These are phyloP conservation scores for Pezicula neosporulosa DNA, from an alignment of 2,329 filamentous ascomycete species.

Conservation along the genomic window DNA sequence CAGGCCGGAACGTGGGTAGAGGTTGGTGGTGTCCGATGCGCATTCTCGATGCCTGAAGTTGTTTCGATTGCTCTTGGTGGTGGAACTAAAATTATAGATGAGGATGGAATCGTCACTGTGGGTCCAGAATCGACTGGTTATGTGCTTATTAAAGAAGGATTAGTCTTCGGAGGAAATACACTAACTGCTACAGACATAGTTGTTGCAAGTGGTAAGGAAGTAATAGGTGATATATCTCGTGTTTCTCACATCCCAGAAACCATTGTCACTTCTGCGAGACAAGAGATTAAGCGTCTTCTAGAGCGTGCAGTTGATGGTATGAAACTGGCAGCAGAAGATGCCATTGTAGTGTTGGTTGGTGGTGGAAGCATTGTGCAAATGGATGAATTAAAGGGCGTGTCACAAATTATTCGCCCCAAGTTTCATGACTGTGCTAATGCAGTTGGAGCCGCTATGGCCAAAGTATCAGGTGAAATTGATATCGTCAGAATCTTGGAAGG, in stretches of 20 bases:
- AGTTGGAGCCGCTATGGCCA: constrained; percentile 54
- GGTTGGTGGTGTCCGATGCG: constrained; percentile 51
- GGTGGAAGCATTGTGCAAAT: constrained; percentile 49
- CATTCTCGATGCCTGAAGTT: constrained; percentile 51
- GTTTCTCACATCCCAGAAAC: not conserved
- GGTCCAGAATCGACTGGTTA: constrained; percentile 52
- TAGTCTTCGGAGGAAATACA: constrained; percentile 48
- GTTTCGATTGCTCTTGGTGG: constrained; percentile 52
- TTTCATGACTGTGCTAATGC: constrained; percentile 53
- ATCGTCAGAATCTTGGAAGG: constrained; percentile 44
- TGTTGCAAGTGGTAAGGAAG: constrained; percentile 10
- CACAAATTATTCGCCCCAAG: constrained; percentile 42
- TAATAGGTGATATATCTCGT: constrained; percentile 13
- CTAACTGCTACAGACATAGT: constrained; percentile 50
- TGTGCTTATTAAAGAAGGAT: constrained; percentile 40
- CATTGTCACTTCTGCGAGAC: not conserved
- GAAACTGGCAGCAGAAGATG: constrained; percentile 46
- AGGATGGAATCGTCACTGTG: constrained; percentile 31
- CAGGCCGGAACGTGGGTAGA: constrained; percentile 52
- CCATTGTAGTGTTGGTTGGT: constrained; percentile 51
- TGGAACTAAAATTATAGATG: constrained; percentile 25
- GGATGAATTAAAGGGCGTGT: constrained; percentile 41
- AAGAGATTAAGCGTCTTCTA: constrained; percentile 41
- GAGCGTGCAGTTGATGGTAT: constrained; percentile 48
- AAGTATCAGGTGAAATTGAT: constrained; percentile 50